A percentile compares a stretch with the other conserved stretches of the same genome.
phyloP scores from a whole-genome alignment of 2,329 filamentous ascomycete genomes.

The Ceratocystis papillata region DNA sequence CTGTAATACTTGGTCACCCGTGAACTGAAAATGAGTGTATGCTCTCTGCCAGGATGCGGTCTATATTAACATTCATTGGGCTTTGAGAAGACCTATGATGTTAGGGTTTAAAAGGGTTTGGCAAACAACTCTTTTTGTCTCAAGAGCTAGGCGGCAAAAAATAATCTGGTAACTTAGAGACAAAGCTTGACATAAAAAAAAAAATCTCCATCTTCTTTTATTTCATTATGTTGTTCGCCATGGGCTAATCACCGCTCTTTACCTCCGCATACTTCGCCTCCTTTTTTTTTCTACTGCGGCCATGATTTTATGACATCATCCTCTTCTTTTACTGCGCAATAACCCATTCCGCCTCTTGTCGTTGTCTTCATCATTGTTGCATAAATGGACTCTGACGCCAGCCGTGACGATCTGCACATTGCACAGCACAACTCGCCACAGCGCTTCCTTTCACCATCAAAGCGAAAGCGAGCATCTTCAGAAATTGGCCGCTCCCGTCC shows the following conservation, averaged over 20 bases:
- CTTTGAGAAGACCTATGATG: too few species aligned
- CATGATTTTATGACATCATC: conserved; percentile 1
- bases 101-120: too few species aligned
- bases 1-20: too few species aligned
- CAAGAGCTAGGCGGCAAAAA: too few species aligned
- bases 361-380: background rate
- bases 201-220: background rate
- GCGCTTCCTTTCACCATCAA: background rate
- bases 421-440: background rate
- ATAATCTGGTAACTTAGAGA: background rate
- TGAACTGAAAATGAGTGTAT: too few species aligned
- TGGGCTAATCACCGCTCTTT: background rate
- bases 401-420: background rate
- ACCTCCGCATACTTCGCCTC: background rate
- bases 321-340: background rate
- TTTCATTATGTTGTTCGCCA: background rate
- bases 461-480: background rate
- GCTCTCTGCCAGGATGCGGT: too few species aligned
- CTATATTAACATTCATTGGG: too few species aligned
- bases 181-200: background rate
- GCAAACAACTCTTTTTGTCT: too few species aligned
- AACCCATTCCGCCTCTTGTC: background rate
- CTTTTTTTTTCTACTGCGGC: background rate
- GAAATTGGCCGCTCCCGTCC: background rate
- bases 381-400: background rate